Base-by-base conservation (phyloP, 257 asterid species). In the Fraxinus pennsylvanica region DNA sequence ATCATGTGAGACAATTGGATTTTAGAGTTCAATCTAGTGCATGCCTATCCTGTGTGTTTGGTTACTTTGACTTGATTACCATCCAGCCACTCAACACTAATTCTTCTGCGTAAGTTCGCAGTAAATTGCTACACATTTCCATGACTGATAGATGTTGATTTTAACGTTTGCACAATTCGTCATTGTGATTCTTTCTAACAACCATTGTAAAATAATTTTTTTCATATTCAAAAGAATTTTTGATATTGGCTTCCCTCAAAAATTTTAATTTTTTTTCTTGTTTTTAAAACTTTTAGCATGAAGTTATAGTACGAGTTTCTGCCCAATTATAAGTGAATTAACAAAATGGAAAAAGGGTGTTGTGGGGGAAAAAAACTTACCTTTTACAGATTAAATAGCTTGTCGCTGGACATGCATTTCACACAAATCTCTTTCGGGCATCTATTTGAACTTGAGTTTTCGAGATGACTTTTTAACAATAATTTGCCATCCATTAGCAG, bases 1-100 rank as follows among this genome's bases (percentile, higher is more conserved):
- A 4, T 76, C 73, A 4, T n/a, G n/a, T 15, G 76, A 52, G 43
- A 71, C 71, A 3, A 71, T 33, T 71, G n/a, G 5, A 71, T n/a
- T 19, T 71, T n/a, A 38, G 4, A 52, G 22, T 29, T n/a, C 25
- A 71, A 71, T 71, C 45, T 36, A 27, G 33, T 38, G n/a, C 27
- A 22, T 61, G 8, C 36, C 36, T 65, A 38, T 17, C 38, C 33
- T 77, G 75, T 36, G 29, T 33, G 35, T 32, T 39, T 45, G 61
- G 19, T 39, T 29, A 21, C n/a, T 27, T 36, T 68, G 71, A 12
- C 35, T 17, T 76, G 65, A 43, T 68, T 65, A 32, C 17, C 33
- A 39, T 71, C 33, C 32, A 33, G 50, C 70, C 30, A 43, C 22
- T 39, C 45, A 59, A 59, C 68, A 8, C 33, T 52, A 17, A 30